Percentiles rank a stretch among this genome's conserved stretches.
Conservation (phyloP, 495 filamentous ascomycete species). For the Podospora comata region DNA sequence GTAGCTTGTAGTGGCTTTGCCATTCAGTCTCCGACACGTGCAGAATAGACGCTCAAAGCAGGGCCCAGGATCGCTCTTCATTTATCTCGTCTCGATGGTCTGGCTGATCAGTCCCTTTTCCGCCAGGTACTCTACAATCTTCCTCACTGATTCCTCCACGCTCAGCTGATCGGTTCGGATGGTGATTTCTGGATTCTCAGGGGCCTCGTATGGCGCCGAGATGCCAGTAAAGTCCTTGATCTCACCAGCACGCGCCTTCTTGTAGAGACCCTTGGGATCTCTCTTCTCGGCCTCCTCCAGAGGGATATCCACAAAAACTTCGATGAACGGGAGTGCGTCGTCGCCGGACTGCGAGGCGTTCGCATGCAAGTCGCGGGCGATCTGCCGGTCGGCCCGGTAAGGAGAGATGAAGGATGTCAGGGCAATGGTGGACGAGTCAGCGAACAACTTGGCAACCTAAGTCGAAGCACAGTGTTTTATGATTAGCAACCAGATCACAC, state of each 20-base stretch:
- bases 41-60: not conserved
- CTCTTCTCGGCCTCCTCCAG: slow-evolving; percentile 88
- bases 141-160: slow-evolving; percentile 78
- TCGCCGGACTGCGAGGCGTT: slow-evolving; percentile 47
- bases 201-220: slow-evolving; percentile 88
- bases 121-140: slow-evolving; percentile 79
- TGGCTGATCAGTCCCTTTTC: slow-evolving; percentile 41
- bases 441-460: slow-evolving; percentile 91
- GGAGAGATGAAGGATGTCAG: slow-evolving; percentile 97
- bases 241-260: slow-evolving; percentile 87
- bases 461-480: not conserved
- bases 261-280: slow-evolving; percentile 96
- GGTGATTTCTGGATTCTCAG: slow-evolving; percentile 78
- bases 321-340: slow-evolving; percentile 76
- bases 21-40: not conserved
- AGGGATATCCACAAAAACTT: slow-evolving; percentile 86
- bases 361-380: slow-evolving; percentile 75
- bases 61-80: not conserved
- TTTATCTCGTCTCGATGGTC: slow-evolving; percentile 36
- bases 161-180: slow-evolving; percentile 72
- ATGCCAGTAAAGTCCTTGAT: slow-evolving; percentile 98
- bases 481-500: slow-evolving; percentile 8
- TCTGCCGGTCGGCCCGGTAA: slow-evolving; percentile 78
- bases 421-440: slow-evolving; percentile 80
- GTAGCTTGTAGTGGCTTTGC: not conserved